Evolutionary conservation across 2,329 filamentous ascomycete genomes (phyloP), one percentile per base, ranked within the genome.

Genomic region (Thielaviopsis euricoi): DNA sequence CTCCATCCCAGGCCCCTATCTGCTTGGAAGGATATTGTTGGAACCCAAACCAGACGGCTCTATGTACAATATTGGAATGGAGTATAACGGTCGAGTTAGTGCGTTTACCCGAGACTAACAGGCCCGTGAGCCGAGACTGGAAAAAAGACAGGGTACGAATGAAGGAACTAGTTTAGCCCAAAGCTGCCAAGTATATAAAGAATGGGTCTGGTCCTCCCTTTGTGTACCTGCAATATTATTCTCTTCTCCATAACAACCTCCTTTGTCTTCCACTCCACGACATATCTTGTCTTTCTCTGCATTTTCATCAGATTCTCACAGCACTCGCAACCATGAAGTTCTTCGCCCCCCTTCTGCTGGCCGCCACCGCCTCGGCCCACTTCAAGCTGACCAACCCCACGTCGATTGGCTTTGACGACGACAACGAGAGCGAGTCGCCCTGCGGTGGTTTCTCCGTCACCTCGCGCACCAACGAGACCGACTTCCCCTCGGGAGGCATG

Each of bases 341-440:
- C 59, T 53, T 53, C 37, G 50, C 53, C 21, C 53, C 59, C 23
- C 22, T 60, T 25, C 53, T 60, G 37, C 53, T 60, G 5, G 59
- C 56, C 53, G 52, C 59, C 50, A 53, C 52, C 13, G 59, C 52
- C 49, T 52, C 59, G 19, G 59, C 59, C 19, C 59, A 60, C 53
- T 60, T 60, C 46, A 60, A 54, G 6, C 21, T 60, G 49, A 60
- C 59, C 40, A 52, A 57, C 49, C 59, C 59, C 25, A 22, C 37
- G 23, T 60, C 59, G 19, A 60, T 60, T 33, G 59, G 59, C 25
- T 60, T 60, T 17, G 48, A 58, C 40, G 59, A 60, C 46, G 56
- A 58, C 56, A 51, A 58, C 7, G 59, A 60, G 53, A 43, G 48
- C 48, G 55, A 54, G 12, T 58, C 56, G 5, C 59, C 59, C 25